Percentiles rank a stretch among this genome's conserved stretches.
These are phyloP conservation scores for Tolypocladium paradoxum DNA, from an alignment of 2,329 filamentous ascomycete genomes.

Conservation along the genomic window DNA sequence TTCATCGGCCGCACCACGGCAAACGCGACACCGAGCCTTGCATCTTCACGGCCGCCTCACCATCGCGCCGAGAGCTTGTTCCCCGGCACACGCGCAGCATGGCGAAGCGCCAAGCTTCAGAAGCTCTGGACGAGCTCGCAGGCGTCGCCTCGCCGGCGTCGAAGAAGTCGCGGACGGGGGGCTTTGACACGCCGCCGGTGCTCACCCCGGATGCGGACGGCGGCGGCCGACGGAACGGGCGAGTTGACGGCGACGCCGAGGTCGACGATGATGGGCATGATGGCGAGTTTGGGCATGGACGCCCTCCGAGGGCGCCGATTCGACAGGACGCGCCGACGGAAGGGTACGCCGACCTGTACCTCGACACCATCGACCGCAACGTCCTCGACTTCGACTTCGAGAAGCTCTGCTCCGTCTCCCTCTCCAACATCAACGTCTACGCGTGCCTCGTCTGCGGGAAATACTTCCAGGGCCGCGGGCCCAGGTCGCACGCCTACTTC, in stretches of 20 bases:
- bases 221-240: not conserved
- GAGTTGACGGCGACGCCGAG: conserved; percentile 10
- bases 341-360: conserved; percentile 91
- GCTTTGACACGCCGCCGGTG: conserved; percentile 26
- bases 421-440: conserved; percentile 98
- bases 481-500: conserved; percentile 94
- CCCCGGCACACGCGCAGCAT: conserved; percentile 12
- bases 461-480: conserved; percentile 90
- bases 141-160: conserved; percentile 46
- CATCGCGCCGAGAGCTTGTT: not conserved
- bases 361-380: conserved; percentile 90
- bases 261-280: conserved; percentile 16
- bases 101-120: conserved; percentile 49
- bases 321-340: conserved; percentile 71
- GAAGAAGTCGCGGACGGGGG: conserved; percentile 45
- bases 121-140: conserved; percentile 46
- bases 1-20: conserved; percentile 1
- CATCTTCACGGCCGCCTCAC: not conserved
- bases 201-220: not conserved
- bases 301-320: conserved; percentile 31
- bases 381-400: conserved; percentile 98
- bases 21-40: not conserved
- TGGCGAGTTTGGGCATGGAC: conserved; percentile 29
- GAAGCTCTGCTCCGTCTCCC: conserved; percentile 89
- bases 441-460: conserved; percentile 96